Conservation (phyloP, 2,329 filamentous ascomycete genomes). For the Cryphonectria carpinicola region DNA sequence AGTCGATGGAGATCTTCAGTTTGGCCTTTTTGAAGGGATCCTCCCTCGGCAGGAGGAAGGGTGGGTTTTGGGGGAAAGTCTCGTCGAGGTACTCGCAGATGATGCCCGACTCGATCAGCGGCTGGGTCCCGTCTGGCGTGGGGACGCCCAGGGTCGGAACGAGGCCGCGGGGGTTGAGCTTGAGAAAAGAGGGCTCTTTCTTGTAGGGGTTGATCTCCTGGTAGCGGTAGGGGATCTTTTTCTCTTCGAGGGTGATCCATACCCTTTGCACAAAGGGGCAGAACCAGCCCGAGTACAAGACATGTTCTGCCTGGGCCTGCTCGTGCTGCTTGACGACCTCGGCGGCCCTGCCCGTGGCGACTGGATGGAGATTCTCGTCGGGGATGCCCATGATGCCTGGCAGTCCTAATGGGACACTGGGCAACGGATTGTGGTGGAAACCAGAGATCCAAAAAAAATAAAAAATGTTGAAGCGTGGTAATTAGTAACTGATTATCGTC, state of each 20-base stretch:
- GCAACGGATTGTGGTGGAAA: no score
- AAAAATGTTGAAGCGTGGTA: no score
- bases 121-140: constrained; percentile 40
- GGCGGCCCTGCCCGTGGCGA: constrained; percentile 55
- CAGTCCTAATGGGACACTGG: not conserved
- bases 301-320: constrained; percentile 37
- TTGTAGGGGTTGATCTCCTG: constrained; percentile 76
- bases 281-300: constrained; percentile 71
- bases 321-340: constrained; percentile 43
- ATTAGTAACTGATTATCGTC: no score
- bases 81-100: constrained; percentile 77
- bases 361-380: constrained; percentile 42
- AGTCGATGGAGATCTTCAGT: constrained; percentile 73
- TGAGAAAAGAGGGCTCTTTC: constrained; percentile 68
- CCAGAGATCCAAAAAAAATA: no score
- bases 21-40: constrained; percentile 67
- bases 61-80: constrained; percentile 55
- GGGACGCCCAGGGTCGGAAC: constrained; percentile 68
- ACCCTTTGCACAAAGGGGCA: constrained; percentile 68
- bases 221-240: constrained; percentile 72
- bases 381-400: constrained; percentile 38
- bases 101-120: constrained; percentile 71
- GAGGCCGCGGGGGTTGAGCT: constrained; percentile 72
- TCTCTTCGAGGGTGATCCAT: constrained; percentile 73
- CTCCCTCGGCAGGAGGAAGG: constrained; percentile 57